Evolutionary conservation across 305 asterid species (phyloP).

Genomic region (Fraxinus dipetala): DNA sequence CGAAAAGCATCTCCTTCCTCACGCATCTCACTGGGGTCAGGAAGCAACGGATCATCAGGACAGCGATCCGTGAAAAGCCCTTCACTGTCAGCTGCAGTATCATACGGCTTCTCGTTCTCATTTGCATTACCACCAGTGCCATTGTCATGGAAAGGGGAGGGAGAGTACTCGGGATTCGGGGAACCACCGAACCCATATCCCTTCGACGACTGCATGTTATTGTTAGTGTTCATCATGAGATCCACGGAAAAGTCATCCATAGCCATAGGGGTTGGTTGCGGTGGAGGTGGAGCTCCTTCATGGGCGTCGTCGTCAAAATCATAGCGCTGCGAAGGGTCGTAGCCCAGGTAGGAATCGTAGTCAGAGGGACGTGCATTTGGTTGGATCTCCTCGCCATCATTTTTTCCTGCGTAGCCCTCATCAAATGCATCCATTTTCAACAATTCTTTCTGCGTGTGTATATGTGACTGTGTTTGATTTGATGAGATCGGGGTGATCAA

Average conservation of each 20-base stretch:
- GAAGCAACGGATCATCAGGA: slow-evolving; percentile 66
- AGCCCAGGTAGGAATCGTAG: slow-evolving; percentile 16
- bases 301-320: slow-evolving; percentile 24
- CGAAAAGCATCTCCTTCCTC: slow-evolving; percentile 87
- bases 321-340: slow-evolving; percentile 17
- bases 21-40: slow-evolving; percentile 76
- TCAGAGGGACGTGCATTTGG: slow-evolving; percentile 30
- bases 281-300: slow-evolving; percentile 37
- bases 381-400: slow-evolving; percentile 36
- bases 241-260: slow-evolving; percentile 33
- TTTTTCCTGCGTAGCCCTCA: slow-evolving; percentile 28
- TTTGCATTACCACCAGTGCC: slow-evolving; percentile 20
- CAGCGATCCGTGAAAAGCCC: slow-evolving; percentile 45
- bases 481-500: slow-evolving; percentile 22
- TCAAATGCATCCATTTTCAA: slow-evolving; percentile 52
- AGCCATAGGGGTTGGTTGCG: slow-evolving; percentile 4
- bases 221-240: slow-evolving; percentile 14
- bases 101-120: slow-evolving; percentile 40
- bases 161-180: slow-evolving; percentile 17
- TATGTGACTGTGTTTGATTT: background rate
- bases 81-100: slow-evolving; percentile 44
- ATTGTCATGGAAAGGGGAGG: slow-evolving; percentile 23
- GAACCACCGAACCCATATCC: slow-evolving; percentile 35
- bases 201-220: slow-evolving; percentile 34
- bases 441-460: background rate